These are phyloP conservation scores for Citrus reticulata DNA, from an alignment of 345 rosid species.

Conservation along the genomic window DNA sequence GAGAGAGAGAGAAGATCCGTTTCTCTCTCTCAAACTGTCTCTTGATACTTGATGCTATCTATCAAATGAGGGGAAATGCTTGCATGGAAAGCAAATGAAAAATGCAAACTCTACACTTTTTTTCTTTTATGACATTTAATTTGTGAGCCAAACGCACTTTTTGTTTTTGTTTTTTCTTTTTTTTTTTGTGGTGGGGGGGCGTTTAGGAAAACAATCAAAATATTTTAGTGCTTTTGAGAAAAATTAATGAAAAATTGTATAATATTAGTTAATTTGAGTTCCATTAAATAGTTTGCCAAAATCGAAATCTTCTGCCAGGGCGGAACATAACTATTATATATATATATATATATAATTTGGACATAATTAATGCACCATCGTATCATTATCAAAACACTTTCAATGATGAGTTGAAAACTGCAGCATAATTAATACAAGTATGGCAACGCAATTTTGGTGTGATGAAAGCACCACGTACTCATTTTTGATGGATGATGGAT, in stretches of 20 bases:
- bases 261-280: neutral
- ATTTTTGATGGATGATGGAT: neutral
- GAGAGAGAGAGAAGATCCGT: neutral
- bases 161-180: neutral
- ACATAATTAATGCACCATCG: neutral
- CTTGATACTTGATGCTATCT: neutral
- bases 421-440: neutral
- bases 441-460: neutral
- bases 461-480: neutral
- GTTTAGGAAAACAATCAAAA: neutral
- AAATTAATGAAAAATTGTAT: neutral
- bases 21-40: neutral
- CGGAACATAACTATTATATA: neutral
- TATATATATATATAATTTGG: neutral
- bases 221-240: neutral
- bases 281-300: neutral
- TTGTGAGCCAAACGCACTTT: neutral
- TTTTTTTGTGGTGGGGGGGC: no score
- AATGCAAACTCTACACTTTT: neutral
- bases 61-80: neutral
- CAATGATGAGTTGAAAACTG: neutral
- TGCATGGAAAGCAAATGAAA: constrained; percentile 11
- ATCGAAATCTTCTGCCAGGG: neutral
- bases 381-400: neutral
- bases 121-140: neutral